Conservation (phyloP, 1,139 yeast species). For the Pichia norvegensis region DNA sequence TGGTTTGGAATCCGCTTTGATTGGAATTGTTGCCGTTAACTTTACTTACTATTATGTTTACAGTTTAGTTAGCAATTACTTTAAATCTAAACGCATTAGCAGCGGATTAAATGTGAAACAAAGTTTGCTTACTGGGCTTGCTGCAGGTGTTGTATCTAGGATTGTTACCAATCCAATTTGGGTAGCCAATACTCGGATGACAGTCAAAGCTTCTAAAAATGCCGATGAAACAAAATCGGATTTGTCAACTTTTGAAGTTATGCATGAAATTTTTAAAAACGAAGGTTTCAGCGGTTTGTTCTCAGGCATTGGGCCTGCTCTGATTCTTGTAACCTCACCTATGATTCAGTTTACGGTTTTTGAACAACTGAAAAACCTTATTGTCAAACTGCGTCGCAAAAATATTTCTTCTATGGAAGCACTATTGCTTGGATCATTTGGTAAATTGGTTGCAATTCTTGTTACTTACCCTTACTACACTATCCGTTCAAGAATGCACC, state of each 20-base stretch:
- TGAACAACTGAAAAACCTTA: slow-evolving; percentile 70
- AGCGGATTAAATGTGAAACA: slow-evolving; percentile 55
- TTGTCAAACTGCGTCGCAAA: slow-evolving; percentile 46
- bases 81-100: slow-evolving; percentile 16
- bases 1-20: slow-evolving; percentile 81
- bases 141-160: slow-evolving; percentile 85
- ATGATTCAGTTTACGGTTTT: slow-evolving; percentile 86
- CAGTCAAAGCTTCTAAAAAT: slow-evolving; percentile 32
- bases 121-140: slow-evolving; percentile 70
- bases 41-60: slow-evolving; percentile 87
- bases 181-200: slow-evolving; percentile 90
- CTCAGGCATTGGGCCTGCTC: slow-evolving; percentile 81
- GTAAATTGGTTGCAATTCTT: slow-evolving; percentile 79
- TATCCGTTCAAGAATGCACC: slow-evolving; percentile 80
- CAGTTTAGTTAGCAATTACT: slow-evolving; percentile 36
- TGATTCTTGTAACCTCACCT: slow-evolving; percentile 79
- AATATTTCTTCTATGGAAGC: slow-evolving; percentile 60
- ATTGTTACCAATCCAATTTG: slow-evolving; percentile 88
- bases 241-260: slow-evolving; percentile 19
- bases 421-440: slow-evolving; percentile 80
- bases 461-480: slow-evolving; percentile 90
- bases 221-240: slow-evolving; percentile 5
- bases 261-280: slow-evolving; percentile 53
- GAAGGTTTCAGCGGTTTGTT: slow-evolving; percentile 72
- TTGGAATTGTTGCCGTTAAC: slow-evolving; percentile 80